phyloP scores from a whole-genome alignment of 2,329 filamentous ascomycete species.

The Pseudopithomyces maydicus region DNA sequence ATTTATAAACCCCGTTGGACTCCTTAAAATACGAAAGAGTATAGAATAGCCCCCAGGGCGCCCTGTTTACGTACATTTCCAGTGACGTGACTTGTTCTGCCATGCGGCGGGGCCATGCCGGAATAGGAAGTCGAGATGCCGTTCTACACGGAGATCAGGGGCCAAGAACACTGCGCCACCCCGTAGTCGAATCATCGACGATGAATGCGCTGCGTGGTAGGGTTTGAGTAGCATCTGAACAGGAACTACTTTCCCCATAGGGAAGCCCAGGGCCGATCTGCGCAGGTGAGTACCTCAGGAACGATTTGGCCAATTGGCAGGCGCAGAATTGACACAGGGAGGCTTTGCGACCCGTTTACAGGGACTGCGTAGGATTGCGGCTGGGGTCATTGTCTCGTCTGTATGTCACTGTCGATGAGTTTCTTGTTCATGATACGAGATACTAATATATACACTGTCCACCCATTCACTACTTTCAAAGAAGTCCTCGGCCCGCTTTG shows the following conservation, averaged over 20 bases:
- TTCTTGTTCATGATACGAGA: no score
- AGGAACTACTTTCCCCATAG: background rate
- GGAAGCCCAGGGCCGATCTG: background rate
- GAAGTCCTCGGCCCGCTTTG: no score
- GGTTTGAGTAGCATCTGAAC: background rate
- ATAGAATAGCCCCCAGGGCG: background rate
- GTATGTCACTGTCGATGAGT: background rate
- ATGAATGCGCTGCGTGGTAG: background rate
- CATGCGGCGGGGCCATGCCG: background rate
- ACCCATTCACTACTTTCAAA: no score
- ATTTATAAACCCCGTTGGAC: background rate
- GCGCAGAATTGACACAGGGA: background rate
- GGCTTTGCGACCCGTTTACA: background rate
- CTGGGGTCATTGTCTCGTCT: background rate
- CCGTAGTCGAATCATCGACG: background rate
- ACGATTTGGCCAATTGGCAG: background rate
- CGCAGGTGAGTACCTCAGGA: background rate
- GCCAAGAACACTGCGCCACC: constrained; percentile 2
- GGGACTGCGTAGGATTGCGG: background rate
- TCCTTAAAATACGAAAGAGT: background rate
- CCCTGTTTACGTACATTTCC: background rate
- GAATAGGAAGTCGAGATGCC: background rate
- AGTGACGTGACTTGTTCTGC: background rate
- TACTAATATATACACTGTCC: no score
- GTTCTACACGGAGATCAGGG: background rate